Base-by-base conservation (phyloP, 2,329 filamentous ascomycete genomes). In the Cladosporium sp. region DNA sequence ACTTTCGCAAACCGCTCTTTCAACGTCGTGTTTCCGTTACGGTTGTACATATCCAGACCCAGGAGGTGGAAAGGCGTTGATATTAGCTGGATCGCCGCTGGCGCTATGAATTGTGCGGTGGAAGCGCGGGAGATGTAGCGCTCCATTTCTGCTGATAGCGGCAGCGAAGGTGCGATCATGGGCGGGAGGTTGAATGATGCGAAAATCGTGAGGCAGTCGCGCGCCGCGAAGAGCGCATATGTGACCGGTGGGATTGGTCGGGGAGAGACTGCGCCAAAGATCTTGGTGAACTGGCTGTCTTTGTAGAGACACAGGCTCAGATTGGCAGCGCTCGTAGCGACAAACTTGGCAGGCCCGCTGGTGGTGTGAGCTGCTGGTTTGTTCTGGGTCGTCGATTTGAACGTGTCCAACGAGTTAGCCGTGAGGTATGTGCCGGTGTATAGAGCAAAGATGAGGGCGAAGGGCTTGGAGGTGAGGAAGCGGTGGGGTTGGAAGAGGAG, bases 401-500 rank as follows among this genome's bases (percentile, higher is more conserved):
- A 78, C 0, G 94, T 97, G 81, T 98, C 94, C 76, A 97, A 87
- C 14, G 86, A 80, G 81, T 97, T 97, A 69, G 94, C 93, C 0
- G 92, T 92, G 14, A 95, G 81, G 81, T 97, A 97, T 67, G 94
- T 98, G 71, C 91, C 90, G 68, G 89, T 91, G 83, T 97, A 98
- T 52, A 96, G 83, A 63, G 81, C 80, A 68, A 82, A 79, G 75
- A 93, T 89, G 70, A 92, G 84, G 55, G 81, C 86, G 72, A 90
- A 90, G 0, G 90, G 90, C 67, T 86, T 87, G 59, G 87, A 87
- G 75, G 87, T 78, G 70, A 92, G 73, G 72, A 90, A 82, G 28
- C 78, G 73, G 66, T 88, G 87, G 0, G 90, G 90, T 10, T 82
- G 84, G n/a, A 82, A 71, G 66, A 90, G 58, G 61, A 92, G 81